Conservation (phyloP, 1,284 basidiomycete genomes). For the Malassezia yamatoensis region DNA sequence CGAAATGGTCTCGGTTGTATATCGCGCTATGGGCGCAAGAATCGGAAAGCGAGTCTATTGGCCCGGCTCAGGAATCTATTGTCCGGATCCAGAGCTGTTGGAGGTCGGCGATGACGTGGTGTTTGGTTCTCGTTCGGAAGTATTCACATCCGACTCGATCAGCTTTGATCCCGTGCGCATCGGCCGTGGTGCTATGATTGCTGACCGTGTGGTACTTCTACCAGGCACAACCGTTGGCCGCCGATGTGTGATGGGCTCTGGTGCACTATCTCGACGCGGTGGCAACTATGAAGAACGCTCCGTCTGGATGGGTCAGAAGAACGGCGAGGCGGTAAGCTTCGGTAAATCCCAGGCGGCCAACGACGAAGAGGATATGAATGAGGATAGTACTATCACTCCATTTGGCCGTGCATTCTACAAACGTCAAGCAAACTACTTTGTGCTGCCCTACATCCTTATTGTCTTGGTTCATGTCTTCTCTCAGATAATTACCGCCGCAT, state of each 20-base stretch:
- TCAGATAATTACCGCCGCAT: slow-evolving; percentile 40
- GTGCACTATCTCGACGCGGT: slow-evolving; percentile 42
- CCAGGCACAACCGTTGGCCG: slow-evolving; percentile 44
- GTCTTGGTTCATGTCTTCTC: slow-evolving; percentile 43
- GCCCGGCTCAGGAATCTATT: slow-evolving; percentile 47
- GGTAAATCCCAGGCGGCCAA: slow-evolving; percentile 26
- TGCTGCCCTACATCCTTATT: slow-evolving; percentile 45
- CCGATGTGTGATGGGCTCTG: slow-evolving; percentile 48
- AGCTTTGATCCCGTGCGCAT: slow-evolving; percentile 46
- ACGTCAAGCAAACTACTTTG: slow-evolving; percentile 47
- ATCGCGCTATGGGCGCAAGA: slow-evolving; percentile 46
- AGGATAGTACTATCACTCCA: slow-evolving; percentile 45
- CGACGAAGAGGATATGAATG: slow-evolving; percentile 29
- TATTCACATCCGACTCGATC: slow-evolving; percentile 47
- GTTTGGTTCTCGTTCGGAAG: slow-evolving; percentile 46
- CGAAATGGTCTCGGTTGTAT: slow-evolving; percentile 47
- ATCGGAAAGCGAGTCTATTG: slow-evolving; percentile 48
- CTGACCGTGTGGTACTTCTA: slow-evolving; percentile 44
- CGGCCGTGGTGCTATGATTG: slow-evolving; percentile 47
- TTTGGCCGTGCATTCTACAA: slow-evolving; percentile 47
- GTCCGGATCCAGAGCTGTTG: slow-evolving; percentile 46
- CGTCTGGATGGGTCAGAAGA: slow-evolving; percentile 48
- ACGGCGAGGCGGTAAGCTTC: slow-evolving; percentile 47
- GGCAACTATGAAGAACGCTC: slow-evolving; percentile 46
- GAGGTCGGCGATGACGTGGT: slow-evolving; percentile 48